Percentiles rank a stretch among this genome's conserved stretches.
Evolutionary conservation across 1,139 yeast genomes (phyloP).

Genomic region (Taphrina populina): DNA sequence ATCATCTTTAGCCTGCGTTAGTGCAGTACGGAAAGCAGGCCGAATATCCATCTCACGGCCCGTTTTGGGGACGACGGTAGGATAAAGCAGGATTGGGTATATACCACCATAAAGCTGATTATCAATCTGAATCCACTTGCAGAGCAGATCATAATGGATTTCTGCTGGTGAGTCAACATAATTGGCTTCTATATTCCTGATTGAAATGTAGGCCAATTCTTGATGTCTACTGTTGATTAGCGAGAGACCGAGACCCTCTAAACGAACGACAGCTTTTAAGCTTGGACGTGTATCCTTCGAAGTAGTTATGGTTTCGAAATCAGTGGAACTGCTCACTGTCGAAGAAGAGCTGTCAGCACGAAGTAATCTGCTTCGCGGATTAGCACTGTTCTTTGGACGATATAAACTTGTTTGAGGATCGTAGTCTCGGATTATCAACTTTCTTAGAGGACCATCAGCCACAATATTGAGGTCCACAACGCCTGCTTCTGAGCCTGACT

Average conservation of each 20-base stretch:
- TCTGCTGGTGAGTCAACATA: constrained; percentile 82
- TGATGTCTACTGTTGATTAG: constrained; percentile 67
- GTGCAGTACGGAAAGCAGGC: constrained; percentile 83
- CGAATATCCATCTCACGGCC: constrained; percentile 81
- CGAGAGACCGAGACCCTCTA: constrained; percentile 90
- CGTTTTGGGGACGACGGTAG: constrained; percentile 83
- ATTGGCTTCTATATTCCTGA: constrained; percentile 75
- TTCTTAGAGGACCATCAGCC: constrained; percentile 95
- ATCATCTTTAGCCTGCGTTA: constrained; percentile 81
- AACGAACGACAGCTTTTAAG: constrained; percentile 59
- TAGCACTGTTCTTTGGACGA: constrained; percentile 39
- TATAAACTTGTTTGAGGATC: constrained; percentile 52
- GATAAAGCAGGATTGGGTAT: constrained; percentile 86
- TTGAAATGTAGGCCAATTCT: constrained; percentile 78
- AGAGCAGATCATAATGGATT: constrained; percentile 73
- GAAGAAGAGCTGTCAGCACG: constrained; percentile 33
- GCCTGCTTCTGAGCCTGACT: constrained; percentile 4
- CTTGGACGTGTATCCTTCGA: constrained; percentile 63
- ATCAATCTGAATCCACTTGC: constrained; percentile 94
- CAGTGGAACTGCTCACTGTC: constrained; percentile 44
- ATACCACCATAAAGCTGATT: constrained; percentile 86
- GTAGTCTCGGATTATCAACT: constrained; percentile 77
- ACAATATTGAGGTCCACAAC: constrained; percentile 81
- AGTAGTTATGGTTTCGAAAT: constrained; percentile 54
- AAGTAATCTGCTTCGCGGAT: constrained; percentile 37